These are phyloP conservation scores for Fusarium subtropicale DNA, from an alignment of 2,329 filamentous ascomycete species.

Conservation along the genomic window DNA sequence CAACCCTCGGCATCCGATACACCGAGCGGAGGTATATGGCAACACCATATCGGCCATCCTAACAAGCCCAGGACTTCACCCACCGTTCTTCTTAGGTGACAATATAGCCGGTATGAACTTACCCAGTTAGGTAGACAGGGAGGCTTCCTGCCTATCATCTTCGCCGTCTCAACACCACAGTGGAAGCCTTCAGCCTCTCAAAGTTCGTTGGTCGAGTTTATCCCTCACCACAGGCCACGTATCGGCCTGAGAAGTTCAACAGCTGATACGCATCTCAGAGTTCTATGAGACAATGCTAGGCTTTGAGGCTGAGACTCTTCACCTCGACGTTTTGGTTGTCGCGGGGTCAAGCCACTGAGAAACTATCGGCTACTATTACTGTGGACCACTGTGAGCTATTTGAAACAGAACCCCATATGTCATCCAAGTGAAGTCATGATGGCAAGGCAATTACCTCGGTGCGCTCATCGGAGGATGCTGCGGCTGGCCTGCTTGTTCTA, in stretches of 20 bases:
- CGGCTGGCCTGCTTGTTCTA: neutral
- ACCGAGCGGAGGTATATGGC: slow-evolving; percentile 1
- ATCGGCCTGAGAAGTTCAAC: neutral
- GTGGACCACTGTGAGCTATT: slow-evolving; percentile 9
- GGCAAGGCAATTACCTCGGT: neutral
- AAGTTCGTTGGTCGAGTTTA: neutral
- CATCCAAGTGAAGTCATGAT: slow-evolving; percentile 1
- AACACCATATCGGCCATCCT: neutral
- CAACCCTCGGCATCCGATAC: neutral
- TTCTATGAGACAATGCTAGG: slow-evolving; percentile 12
- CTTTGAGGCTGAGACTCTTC: slow-evolving; percentile 18
- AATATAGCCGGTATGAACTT: slow-evolving; percentile 7
- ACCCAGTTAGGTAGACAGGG: slow-evolving; percentile 22
- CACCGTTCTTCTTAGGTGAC: slow-evolving; percentile 7
- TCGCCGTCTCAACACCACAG: neutral
- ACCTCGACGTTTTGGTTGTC: slow-evolving; percentile 9
- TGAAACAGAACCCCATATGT: slow-evolving; percentile 21
- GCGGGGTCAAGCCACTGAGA: slow-evolving; percentile 23
- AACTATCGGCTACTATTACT: neutral
- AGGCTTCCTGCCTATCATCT: slow-evolving; percentile 14
- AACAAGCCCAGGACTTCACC: slow-evolving; percentile 6
- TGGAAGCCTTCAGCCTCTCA: slow-evolving; percentile 9
- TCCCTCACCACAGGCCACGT: neutral
- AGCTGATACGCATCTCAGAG: slow-evolving; percentile 3
- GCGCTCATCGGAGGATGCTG: neutral